phyloP scores from a whole-genome alignment of 2,329 filamentous ascomycete species.

The Clarireedia sp. region DNA sequence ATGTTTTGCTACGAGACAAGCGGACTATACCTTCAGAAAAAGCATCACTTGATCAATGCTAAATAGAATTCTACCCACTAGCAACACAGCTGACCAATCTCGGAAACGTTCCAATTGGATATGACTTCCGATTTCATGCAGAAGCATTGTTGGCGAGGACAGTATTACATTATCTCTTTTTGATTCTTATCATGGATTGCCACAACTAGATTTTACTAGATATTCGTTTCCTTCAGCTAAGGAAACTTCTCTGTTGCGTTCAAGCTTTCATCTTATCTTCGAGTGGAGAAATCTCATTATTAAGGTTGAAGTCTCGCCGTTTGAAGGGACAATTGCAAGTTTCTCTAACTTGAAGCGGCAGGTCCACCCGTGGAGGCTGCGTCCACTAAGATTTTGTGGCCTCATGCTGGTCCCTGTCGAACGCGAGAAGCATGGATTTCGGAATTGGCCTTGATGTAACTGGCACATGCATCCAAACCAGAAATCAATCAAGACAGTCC shows the following conservation, averaged over 20 bases:
- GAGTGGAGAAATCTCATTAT: background rate
- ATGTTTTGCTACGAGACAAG: conserved; percentile 1
- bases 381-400: background rate
- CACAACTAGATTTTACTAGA: background rate
- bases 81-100: background rate
- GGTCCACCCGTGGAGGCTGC: conserved; percentile 4
- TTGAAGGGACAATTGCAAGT: background rate
- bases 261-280: conserved; percentile 7
- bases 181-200: background rate
- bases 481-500: background rate
- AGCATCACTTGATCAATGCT: conserved; percentile 9
- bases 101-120: background rate
- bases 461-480: background rate
- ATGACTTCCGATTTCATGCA: background rate
- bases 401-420: conserved; percentile 1
- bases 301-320: background rate
- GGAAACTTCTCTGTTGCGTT: background rate
- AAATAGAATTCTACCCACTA: conserved; percentile 4
- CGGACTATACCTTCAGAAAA: conserved; percentile 8
- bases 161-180: background rate
- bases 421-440: conserved; percentile 1
- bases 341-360: conserved; percentile 1
- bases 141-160: background rate
- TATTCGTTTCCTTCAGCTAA: background rate
- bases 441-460: background rate